A percentile compares a stretch with the other conserved stretches of the same genome.
Evolutionary conservation across 768 basidiomycete genomes (phyloP).

Genomic region (Chalciporus pseudorubinellus): DNA sequence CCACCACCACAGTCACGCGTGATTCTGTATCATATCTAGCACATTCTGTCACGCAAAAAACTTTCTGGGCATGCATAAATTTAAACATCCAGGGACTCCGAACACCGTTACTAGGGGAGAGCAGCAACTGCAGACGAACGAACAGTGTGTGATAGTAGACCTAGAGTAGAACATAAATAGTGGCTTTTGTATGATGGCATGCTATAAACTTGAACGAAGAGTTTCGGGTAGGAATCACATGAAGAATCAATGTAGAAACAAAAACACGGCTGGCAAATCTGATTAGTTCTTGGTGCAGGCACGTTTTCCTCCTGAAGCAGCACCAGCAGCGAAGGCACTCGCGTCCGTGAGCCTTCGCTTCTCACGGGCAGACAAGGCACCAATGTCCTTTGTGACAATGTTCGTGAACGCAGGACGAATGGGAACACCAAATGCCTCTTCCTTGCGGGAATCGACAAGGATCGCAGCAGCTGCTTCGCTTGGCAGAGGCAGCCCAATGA

Average conservation of each 20-base stretch:
- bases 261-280: background rate
- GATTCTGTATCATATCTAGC: background rate
- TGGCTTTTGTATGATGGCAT: no score
- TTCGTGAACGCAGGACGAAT: background rate
- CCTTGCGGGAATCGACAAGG: background rate
- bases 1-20: background rate
- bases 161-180: no score
- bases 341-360: background rate
- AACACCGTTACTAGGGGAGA: background rate
- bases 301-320: background rate
- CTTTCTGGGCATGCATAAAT: background rate
- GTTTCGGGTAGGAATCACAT: background rate
- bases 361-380: background rate
- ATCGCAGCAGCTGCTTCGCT: background rate
- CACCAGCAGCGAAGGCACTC: background rate
- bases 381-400: background rate
- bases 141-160: background rate
- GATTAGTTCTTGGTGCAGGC: background rate
- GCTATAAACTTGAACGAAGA: background rate
- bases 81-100: background rate
- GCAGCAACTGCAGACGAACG: background rate
- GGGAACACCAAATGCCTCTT: background rate
- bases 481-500: background rate
- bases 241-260: background rate
- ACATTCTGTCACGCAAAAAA: background rate